Base-by-base conservation (phyloP, 352 stramenopile genomes). In the Globisporangium nunn region DNA sequence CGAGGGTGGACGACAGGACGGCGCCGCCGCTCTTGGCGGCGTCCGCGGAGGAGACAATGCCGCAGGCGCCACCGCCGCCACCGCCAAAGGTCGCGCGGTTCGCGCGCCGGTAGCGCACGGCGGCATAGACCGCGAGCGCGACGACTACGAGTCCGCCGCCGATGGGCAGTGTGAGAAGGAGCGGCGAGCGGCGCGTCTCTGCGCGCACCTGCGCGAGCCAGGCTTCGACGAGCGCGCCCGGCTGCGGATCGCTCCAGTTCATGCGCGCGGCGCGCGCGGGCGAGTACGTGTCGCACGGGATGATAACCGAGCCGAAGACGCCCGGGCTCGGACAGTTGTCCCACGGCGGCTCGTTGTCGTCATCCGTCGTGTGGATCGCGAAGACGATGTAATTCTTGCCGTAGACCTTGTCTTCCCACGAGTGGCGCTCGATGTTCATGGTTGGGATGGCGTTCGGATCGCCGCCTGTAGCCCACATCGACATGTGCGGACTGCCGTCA, bases 391-490 rank as follows among this genome's bases (percentile, higher is more conserved):
- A 64, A 2, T 35, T 8, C 18, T 29, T 8, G 39, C 11, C 4
- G 33, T 30, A 59, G 15, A 60, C 58, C 8, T 54, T 44, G 50
- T 63, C 57, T 28, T 29, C 12, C 61, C 61, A 67, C 30, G 56
- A 58, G 41, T 67, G 61, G 30, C 60, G 60, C 41, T 57, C 58
- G 10, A 64, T 54, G 43, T 50, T 60, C 52, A 61, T 59, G 18
- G 8, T 30, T 3, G 56, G 49, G 18, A 54, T 51, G 18, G 51
- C 40, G 1, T 64, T 15, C 2, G 58, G 45, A 31, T 67, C 37
- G 12, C 64, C 66, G 23, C 64, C 64, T 0, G 60, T 71, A n/a
- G 64, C 45, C 64, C 64, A 71, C 57, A 71, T 65, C 8, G 72
- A 61, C 17, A 52, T 39, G 50, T 79, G 51, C 39, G 53, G 53